Percentiles rank a stretch among this genome's conserved stretches.
phyloP scores from a whole-genome alignment of 140 eudicot genomes.

The Ambrosia hybrid region DNA sequence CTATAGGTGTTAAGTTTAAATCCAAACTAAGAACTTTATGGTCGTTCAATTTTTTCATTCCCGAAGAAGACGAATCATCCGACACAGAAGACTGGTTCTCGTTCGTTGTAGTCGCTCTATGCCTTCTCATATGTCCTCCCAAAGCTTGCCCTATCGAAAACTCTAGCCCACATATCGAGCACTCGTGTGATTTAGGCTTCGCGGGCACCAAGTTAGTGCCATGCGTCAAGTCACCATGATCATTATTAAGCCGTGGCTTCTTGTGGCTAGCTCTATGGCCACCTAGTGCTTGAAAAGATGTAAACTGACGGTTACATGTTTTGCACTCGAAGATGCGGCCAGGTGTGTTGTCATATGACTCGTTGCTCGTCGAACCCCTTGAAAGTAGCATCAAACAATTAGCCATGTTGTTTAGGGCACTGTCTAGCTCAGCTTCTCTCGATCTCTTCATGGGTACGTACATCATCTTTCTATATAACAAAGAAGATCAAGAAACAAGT shows the following conservation, averaged over 20 bases:
- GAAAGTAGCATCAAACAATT: slow-evolving; percentile 53
- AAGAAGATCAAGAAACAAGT: neutral
- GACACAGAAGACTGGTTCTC: slow-evolving; percentile 17
- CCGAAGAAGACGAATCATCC: slow-evolving; percentile 7
- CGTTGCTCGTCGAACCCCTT: slow-evolving; percentile 16
- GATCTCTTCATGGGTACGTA: slow-evolving; percentile 47
- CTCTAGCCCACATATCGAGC: slow-evolving; percentile 67
- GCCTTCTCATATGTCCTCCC: slow-evolving; percentile 89
- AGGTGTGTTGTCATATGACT: slow-evolving; percentile 8
- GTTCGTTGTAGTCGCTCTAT: slow-evolving; percentile 30
- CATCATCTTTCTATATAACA: slow-evolving; percentile 7
- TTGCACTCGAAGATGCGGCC: slow-evolving; percentile 63
- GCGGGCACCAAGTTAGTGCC: slow-evolving; percentile 25
- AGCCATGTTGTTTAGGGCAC: slow-evolving; percentile 50
- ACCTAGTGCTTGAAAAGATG: slow-evolving; percentile 75
- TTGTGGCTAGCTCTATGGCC: slow-evolving; percentile 90
- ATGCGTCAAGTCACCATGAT: slow-evolving; percentile 30
- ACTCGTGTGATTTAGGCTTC: slow-evolving; percentile 72
- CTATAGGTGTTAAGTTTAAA: slow-evolving; percentile 73
- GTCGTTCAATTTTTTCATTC: slow-evolving; percentile 35
- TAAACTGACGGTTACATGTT: slow-evolving; percentile 67
- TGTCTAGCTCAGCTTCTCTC: slow-evolving; percentile 38
- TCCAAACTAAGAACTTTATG: slow-evolving; percentile 51
- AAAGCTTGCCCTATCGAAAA: slow-evolving; percentile 79
- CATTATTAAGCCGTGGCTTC: slow-evolving; percentile 43